Base-by-base conservation (phyloP, 2,329 filamentous ascomycete species). In the Xylariaceae sp. region DNA sequence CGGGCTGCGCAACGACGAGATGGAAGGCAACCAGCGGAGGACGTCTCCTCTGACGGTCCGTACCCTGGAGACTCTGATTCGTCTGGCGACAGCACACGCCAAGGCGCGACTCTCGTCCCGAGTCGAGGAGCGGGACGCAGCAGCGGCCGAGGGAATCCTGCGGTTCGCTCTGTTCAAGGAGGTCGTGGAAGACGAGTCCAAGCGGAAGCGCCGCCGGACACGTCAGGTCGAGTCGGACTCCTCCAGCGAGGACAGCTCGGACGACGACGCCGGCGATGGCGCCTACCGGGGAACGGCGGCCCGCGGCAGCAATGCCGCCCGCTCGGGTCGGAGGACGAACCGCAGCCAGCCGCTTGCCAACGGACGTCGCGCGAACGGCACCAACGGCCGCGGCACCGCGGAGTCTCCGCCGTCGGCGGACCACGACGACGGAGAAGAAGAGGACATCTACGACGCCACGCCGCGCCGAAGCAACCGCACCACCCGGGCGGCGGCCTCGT, bases 161-260 rank as follows among this genome's bases (percentile, higher is more conserved):
- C 77, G 92, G 13, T 98, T 95, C 53, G 93, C 92, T 3, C 72
- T 98, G 22, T 98, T 98, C 73, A 96, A 96, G 58, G 92, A 98
- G 64, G 80, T 98, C 1, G 72, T 94, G 3, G 72, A 80, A 51
- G 72, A 78, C 44, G 80, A 88, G 57, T 84, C 88, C 37, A 75
- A 80, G 47, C 92, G 90, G 68, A 83, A 92, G 61, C 77, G 89
- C 49, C 80, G 86, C 59, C 81, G 84, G 49, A 82, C 74, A 5
- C 68, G 72, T 19, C 68, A 70, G 21, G 65, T 72, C 12, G 69
- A 74, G 35, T 67, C 66, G 33, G 74, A 72, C 56, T 78, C 52
- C 54, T 67, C 79, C 15, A 75, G 72, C 24, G 72, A 75, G 8
- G 72, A 73, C 14, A 72, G 69, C 33, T 71, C 68, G 1, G 75